These are phyloP conservation scores for Tulasnella sp. DNA, from an alignment of 768 basidiomycete species.

Conservation along the genomic window DNA sequence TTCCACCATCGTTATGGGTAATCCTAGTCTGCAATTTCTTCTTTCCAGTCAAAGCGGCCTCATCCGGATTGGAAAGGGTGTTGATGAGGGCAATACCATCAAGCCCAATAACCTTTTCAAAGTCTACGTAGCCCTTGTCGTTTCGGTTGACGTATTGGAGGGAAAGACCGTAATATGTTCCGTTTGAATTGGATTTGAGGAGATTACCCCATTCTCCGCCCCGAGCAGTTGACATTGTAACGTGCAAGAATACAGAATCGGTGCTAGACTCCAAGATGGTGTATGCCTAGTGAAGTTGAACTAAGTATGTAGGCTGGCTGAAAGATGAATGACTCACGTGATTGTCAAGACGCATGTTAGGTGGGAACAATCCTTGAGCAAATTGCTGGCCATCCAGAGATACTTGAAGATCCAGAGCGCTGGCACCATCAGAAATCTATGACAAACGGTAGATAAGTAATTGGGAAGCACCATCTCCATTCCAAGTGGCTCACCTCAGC, in stretches of 20 bases:
- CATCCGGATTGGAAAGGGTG: slow-evolving; percentile 66
- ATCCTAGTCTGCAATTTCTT: slow-evolving; percentile 79
- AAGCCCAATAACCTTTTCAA: slow-evolving; percentile 92
- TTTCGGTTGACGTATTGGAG: slow-evolving; percentile 87
- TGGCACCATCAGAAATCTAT: slow-evolving; percentile 4
- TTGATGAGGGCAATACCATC: slow-evolving; percentile 95
- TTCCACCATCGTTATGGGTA: slow-evolving; percentile 93
- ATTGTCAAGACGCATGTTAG: slow-evolving; percentile 76
- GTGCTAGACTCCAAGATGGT: slow-evolving; percentile 92
- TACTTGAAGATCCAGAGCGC: slow-evolving; percentile 71
- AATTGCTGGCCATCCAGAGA: slow-evolving; percentile 84
- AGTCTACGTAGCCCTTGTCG: slow-evolving; percentile 76
- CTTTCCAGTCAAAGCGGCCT: slow-evolving; percentile 52
- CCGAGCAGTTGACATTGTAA: slow-evolving; percentile 73
- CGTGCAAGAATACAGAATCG: slow-evolving; percentile 84
- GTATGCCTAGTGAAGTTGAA: slow-evolving; percentile 51
- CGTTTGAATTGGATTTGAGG: slow-evolving; percentile 94
- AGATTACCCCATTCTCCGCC: slow-evolving; percentile 80
- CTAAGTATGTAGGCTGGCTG: neutral
- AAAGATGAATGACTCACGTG: slow-evolving; percentile 43
- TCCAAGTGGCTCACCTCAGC: slow-evolving; percentile 56
- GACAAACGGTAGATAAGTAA: neutral
- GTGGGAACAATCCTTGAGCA: slow-evolving; percentile 79
- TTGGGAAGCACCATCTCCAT: neutral
- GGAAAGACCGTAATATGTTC: slow-evolving; percentile 87